Evolutionary conservation across 768 basidiomycete genomes (phyloP).

Genomic region (Tulasnella sp.): DNA sequence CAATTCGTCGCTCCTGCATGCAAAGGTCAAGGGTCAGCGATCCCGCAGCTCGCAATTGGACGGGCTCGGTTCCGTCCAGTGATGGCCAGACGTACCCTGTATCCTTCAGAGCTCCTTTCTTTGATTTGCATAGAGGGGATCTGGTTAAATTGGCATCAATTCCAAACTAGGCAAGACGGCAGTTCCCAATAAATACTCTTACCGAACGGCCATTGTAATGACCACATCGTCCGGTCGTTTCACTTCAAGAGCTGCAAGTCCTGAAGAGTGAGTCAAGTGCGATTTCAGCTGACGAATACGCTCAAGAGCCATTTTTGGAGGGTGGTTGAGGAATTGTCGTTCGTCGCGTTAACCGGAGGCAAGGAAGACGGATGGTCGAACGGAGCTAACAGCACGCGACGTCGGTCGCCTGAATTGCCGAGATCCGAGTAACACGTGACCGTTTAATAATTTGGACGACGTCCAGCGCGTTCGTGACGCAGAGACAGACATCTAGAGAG

Average conservation of each 20-base stretch:
- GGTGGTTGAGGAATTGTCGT: neutral
- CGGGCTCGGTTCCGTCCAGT: neutral
- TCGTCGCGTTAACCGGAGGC: neutral
- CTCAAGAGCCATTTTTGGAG: conserved; percentile 51
- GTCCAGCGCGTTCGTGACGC: neutral
- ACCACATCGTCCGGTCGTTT: conserved; percentile 78
- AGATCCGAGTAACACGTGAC: conserved; percentile 15
- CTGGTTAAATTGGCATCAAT: neutral
- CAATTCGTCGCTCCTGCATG: conserved; percentile 41
- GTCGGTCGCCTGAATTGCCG: conserved; percentile 5
- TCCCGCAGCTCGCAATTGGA: neutral
- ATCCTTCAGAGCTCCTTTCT: conserved; percentile 75
- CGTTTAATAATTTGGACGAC: too few species aligned
- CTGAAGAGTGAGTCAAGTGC: conserved; percentile 53
- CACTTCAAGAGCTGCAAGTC: conserved; percentile 56
- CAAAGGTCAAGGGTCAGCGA: neutral
- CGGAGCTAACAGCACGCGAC: neutral
- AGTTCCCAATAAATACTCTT: conserved; percentile 39
- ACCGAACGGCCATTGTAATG: conserved; percentile 66
- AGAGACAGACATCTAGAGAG: neutral
- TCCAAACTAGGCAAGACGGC: conserved; percentile 71
- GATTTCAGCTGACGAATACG: conserved; percentile 68
- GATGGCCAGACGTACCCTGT: conserved; percentile 48
- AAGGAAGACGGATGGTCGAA: neutral
- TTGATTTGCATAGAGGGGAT: conserved; percentile 48